A percentile compares a stretch with the other conserved stretches of the same genome.
phyloP scores from a whole-genome alignment of 345 rosid genomes.

The Luvunga scandens region DNA sequence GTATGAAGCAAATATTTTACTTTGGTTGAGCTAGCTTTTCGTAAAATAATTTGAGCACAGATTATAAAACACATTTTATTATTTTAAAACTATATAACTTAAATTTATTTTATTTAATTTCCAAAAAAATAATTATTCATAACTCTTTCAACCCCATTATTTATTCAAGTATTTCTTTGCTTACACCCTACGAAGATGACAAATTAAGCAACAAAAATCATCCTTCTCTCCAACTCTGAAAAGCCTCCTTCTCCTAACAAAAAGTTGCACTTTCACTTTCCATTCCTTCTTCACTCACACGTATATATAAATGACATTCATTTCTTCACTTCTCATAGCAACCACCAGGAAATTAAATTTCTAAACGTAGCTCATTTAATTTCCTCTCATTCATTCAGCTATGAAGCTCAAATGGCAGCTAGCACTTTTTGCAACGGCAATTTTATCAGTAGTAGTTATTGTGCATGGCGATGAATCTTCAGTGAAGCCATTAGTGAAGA shows the following conservation, averaged over 20 bases:
- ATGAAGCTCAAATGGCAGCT: slow-evolving; percentile 36
- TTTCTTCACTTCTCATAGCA: not conserved
- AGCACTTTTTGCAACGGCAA: slow-evolving; percentile 17
- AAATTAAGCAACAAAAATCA: slow-evolving; percentile 34
- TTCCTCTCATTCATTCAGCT: not conserved
- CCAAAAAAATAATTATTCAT: no score
- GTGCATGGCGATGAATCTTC: slow-evolving; percentile 28
- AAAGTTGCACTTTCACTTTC: slow-evolving; percentile 39
- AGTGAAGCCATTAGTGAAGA: slow-evolving; percentile 54
- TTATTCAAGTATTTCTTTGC: slow-evolving; percentile 28
- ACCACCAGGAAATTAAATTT: not conserved
- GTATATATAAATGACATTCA: slow-evolving; percentile 1
- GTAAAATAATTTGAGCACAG: no score
- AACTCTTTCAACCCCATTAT: not conserved
- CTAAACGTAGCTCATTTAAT: not conserved
- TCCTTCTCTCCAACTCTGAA: slow-evolving; percentile 41
- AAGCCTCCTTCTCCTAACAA: slow-evolving; percentile 42
- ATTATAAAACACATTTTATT: no score
- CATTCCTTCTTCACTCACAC: slow-evolving; percentile 17
- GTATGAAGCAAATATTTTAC: no score
- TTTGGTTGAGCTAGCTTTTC: no score
- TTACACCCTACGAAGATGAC: slow-evolving; percentile 48
- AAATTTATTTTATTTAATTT: no score
- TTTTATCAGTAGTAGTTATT: slow-evolving; percentile 10
- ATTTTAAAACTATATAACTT: no score